Evolutionary conservation across 208 protist species (phyloP).

Genomic region (Acanthamoeba royreba): DNA sequence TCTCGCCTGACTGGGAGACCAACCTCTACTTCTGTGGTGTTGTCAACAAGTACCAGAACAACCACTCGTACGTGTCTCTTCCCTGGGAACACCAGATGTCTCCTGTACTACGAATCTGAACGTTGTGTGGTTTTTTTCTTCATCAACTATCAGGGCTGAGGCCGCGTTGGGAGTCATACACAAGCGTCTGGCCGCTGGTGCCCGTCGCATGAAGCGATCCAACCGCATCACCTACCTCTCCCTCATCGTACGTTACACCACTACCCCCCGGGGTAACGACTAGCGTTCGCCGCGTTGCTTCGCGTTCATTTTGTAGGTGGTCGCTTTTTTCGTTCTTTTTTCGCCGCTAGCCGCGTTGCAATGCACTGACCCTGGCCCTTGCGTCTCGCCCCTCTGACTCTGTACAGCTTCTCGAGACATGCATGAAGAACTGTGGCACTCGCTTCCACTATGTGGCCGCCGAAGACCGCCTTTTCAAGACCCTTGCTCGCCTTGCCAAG

Average conservation of each 20-base stretch:
- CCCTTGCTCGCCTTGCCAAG: neutral
- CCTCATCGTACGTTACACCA: neutral
- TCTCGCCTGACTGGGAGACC: slow-evolving; percentile 36
- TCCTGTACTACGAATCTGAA: neutral
- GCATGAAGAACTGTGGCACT: slow-evolving; percentile 47
- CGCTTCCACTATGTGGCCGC: slow-evolving; percentile 30
- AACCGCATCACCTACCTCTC: slow-evolving; percentile 36
- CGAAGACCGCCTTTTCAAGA: slow-evolving; percentile 29
- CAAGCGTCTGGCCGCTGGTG: neutral
- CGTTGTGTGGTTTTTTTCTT: neutral
- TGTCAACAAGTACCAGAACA: slow-evolving; percentile 44
- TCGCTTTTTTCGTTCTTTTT: neutral
- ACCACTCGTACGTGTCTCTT: slow-evolving; percentile 26
- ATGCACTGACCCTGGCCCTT: neutral
- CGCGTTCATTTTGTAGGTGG: neutral
- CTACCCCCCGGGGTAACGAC: neutral
- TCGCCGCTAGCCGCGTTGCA: neutral
- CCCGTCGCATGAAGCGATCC: neutral
- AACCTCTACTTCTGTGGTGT: slow-evolving; percentile 44
- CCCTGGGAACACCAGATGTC: neutral
- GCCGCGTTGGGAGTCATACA: neutral
- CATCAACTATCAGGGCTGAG: neutral
- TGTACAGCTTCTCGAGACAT: slow-evolving; percentile 23
- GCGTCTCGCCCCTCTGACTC: neutral
- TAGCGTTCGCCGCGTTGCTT: no score